phyloP scores from a whole-genome alignment of 2,329 filamentous ascomycete species.

The Sarocladiaceae sp. region DNA sequence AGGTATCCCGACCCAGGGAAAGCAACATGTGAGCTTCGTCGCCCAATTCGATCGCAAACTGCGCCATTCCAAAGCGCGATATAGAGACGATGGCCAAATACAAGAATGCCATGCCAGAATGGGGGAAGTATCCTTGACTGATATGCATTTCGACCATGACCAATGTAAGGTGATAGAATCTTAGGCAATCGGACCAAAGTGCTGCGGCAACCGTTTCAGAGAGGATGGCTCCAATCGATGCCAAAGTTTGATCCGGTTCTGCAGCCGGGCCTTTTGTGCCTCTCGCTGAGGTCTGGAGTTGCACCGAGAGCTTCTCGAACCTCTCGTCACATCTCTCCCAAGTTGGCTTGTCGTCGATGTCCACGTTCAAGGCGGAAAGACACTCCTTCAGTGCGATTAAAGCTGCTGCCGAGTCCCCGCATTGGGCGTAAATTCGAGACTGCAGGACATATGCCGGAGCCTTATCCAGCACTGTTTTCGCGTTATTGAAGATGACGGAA shows the following conservation, averaged over 20 bases:
- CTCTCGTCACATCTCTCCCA: conserved; percentile 73
- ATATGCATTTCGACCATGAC: conserved; percentile 63
- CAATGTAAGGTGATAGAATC: conserved; percentile 67
- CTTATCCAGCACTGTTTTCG: conserved; percentile 69
- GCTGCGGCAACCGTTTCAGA: conserved; percentile 63
- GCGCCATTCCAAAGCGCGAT: conserved; percentile 63
- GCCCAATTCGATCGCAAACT: conserved; percentile 61
- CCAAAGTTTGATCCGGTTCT: conserved; percentile 45
- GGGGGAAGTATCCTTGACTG: conserved; percentile 57
- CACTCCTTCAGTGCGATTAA: conserved; percentile 66
- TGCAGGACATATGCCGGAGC: conserved; percentile 78
- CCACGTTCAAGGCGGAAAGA: conserved; percentile 61
- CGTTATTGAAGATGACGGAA: conserved; percentile 61
- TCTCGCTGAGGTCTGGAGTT: conserved; percentile 52
- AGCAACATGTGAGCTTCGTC: conserved; percentile 58
- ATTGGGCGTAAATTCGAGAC: conserved; percentile 69
- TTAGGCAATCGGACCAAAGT: conserved; percentile 65
- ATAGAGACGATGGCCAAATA: conserved; percentile 62
- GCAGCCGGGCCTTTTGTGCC: conserved; percentile 34
- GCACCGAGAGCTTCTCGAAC: conserved; percentile 58
- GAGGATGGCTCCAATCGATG: conserved; percentile 62
- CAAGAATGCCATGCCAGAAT: conserved; percentile 62
- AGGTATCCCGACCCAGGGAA: conserved; percentile 55
- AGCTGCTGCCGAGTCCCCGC: conserved; percentile 63
- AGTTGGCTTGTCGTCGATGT: conserved; percentile 57